A percentile compares a stretch with the other conserved stretches of the same genome.
These are phyloP conservation scores for Prunus mume DNA, from an alignment of 306 rosid genomes.

Conservation along the genomic window DNA sequence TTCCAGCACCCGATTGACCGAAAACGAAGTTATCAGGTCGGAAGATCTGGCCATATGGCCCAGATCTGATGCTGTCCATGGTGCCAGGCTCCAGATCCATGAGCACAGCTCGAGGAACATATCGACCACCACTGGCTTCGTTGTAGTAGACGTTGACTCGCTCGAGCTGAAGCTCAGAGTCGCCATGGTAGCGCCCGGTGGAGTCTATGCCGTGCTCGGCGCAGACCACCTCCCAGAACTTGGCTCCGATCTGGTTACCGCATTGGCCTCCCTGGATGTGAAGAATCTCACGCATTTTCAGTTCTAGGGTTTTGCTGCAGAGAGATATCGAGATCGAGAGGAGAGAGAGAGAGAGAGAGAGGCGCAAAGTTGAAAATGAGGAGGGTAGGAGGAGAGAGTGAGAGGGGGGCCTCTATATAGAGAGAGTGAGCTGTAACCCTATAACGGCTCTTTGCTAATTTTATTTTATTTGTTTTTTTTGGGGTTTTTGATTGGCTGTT, in stretches of 20 bases:
- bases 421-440: constrained; percentile 18
- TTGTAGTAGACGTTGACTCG: constrained; percentile 44
- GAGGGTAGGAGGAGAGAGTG: not conserved
- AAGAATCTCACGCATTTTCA: constrained; percentile 42
- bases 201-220: constrained; percentile 51
- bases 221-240: constrained; percentile 53
- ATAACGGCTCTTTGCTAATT: constrained; percentile 14
- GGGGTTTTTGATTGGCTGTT: not conserved
- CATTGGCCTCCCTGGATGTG: constrained; percentile 50
- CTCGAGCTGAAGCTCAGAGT: constrained; percentile 41
- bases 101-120: constrained; percentile 42
- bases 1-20: constrained; percentile 43
- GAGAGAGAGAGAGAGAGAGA: not conserved
- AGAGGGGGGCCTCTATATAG: constrained; percentile 4
- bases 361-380: not conserved
- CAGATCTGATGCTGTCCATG: constrained; percentile 49
- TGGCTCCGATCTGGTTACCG: constrained; percentile 49
- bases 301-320: not conserved
- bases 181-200: constrained; percentile 39
- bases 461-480: not conserved
- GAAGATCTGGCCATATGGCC: constrained; percentile 41
- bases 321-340: not conserved
- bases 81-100: constrained; percentile 50
- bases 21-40: constrained; percentile 45
- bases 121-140: constrained; percentile 42